These are phyloP conservation scores for Hymenoscyphus fructigenus DNA, from an alignment of 2,329 filamentous ascomycete genomes.

Conservation along the genomic window DNA sequence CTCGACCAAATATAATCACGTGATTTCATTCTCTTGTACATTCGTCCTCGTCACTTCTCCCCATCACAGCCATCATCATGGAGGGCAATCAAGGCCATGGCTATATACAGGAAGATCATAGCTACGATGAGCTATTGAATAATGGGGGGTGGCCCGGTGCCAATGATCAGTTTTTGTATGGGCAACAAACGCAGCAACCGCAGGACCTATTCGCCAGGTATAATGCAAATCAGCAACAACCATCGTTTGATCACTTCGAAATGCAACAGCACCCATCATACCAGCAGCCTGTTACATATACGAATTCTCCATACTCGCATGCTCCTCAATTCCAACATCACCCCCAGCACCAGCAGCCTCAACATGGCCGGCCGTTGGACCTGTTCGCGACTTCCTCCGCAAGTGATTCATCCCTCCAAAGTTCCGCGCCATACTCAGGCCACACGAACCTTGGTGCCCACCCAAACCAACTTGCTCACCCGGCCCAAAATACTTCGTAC, in stretches of 20 bases:
- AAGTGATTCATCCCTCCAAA: conserved; percentile 31
- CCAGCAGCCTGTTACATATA: conserved; percentile 27
- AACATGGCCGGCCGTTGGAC: conserved; percentile 29
- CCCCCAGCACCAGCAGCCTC: conserved; percentile 18
- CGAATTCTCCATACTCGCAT: conserved; percentile 31
- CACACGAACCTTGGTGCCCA: background rate
- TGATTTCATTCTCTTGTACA: background rate
- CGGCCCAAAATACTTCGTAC: conserved; percentile 29
- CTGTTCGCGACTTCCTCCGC: conserved; percentile 28
- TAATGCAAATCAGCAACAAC: conserved; percentile 2
- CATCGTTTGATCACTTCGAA: conserved; percentile 28
- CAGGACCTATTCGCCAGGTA: conserved; percentile 4
- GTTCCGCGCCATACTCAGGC: conserved; percentile 17
- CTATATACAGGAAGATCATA: conserved; percentile 30
- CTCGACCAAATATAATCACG: conserved; percentile 6
- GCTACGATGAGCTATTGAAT: conserved; percentile 33
- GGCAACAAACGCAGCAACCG: conserved; percentile 21
- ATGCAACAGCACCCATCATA: conserved; percentile 20
- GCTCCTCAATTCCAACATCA: conserved; percentile 29
- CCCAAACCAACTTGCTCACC: conserved; percentile 10
- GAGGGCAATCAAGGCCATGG: conserved; percentile 31
- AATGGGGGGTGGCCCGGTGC: conserved; percentile 27
- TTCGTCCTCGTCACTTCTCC: background rate
- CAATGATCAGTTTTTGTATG: conserved; percentile 27
- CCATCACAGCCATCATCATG: conserved; percentile 22